Base-by-base conservation (phyloP, 2,329 filamentous ascomycete species). In the Chaetomiaceae sp. region DNA sequence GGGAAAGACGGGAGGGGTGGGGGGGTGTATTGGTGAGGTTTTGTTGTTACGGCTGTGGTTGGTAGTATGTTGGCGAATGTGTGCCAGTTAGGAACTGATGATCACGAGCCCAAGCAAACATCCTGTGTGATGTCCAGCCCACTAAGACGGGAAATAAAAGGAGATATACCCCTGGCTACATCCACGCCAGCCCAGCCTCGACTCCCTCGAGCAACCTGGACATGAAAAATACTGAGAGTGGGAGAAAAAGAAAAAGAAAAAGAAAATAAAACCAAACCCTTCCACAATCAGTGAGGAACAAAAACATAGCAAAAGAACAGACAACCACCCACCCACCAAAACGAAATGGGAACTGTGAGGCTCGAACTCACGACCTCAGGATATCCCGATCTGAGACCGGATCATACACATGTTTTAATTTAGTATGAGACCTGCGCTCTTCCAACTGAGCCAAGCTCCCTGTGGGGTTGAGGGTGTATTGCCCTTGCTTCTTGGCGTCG, bases 1-100 rank as follows among this genome's bases (percentile, higher is more conserved):
- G 69, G 69, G 13, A 73, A 69, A 55, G 66, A 70, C 55, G 67
- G 68, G 16, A 62, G 60, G 19, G 72, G 70, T 7, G 70, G 70
- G 1, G 64, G 59, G 7, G 71, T 67, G 19, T 66, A 66, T 52
- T 75, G 72, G 72, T 48, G 31, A 34, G 20, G 37, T 27, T 27
- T 27, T 27, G 25, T 27, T 27, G n/a, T n/a, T n/a, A n/a, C n/a
- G n/a, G n/a, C n/a, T 27, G 25, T 27, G 25, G 41, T 9, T 37
- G 31, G 7, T 33, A 2, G 14, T n/a, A n/a, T n/a, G n/a, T n/a
- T n/a, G n/a, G n/a, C n/a, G n/a, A n/a, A n/a, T n/a, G n/a, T n/a
- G n/a, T n/a, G n/a, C n/a, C n/a, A n/a, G n/a, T n/a, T n/a, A n/a
- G n/a, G n/a, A n/a, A n/a, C n/a, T n/a, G n/a, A n/a, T n/a, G n/a